phyloP scores from a whole-genome alignment of 306 rosid genomes.

The Inga laurina region DNA sequence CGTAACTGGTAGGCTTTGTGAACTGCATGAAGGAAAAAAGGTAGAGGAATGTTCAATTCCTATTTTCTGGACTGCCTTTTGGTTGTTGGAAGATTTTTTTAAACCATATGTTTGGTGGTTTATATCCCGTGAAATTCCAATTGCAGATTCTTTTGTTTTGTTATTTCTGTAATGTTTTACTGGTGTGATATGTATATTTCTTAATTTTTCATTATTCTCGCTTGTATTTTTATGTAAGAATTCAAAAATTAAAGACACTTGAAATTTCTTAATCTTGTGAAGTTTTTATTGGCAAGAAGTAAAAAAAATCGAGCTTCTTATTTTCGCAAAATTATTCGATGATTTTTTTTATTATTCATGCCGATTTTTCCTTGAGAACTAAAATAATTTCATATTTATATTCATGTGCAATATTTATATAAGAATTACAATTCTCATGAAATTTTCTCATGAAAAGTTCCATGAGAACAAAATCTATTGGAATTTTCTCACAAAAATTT shows the following conservation, averaged over 20 bases:
- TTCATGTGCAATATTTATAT: not conserved
- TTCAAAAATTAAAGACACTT: not conserved
- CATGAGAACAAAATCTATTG: not conserved
- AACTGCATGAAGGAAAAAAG: constrained; percentile 97
- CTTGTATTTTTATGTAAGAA: not conserved
- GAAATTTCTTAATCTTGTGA: not conserved
- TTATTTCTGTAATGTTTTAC: not conserved
- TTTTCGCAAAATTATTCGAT: too few species aligned
- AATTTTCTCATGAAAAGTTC: not conserved
- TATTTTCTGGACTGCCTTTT: not conserved
- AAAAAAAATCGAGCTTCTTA: too few species aligned
- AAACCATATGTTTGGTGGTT: not conserved
- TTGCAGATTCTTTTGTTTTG: not conserved
- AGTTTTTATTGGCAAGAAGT: not conserved
- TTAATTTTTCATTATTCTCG: not conserved
- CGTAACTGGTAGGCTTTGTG: constrained; percentile 94
- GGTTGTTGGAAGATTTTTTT: not conserved
- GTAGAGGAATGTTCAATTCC: constrained; percentile 79
- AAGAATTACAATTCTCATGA: not conserved
- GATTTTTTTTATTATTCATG: not conserved
- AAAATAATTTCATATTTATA: too few species aligned
- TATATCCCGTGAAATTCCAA: not conserved
- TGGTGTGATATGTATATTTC: not conserved
- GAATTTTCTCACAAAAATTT: not conserved
- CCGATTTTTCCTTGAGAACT: too few species aligned